phyloP scores from a whole-genome alignment of 2,329 filamentous ascomycete species.

The Rugonectria rugulosa region DNA sequence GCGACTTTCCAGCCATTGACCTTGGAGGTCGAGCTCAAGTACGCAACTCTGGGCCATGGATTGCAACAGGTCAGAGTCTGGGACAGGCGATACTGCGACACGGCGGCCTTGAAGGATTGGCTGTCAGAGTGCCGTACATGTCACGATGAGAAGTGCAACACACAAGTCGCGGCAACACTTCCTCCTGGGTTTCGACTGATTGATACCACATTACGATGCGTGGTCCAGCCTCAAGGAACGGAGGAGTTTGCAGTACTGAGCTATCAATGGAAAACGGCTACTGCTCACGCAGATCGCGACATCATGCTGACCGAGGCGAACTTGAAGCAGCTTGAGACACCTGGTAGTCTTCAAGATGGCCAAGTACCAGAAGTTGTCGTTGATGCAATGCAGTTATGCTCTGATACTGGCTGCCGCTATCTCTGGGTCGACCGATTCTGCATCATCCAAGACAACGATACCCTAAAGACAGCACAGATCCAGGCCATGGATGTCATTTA shows the following conservation, averaged over 20 bases:
- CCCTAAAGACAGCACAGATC: not conserved
- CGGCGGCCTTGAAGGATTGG: not conserved
- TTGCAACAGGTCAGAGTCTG: not conserved
- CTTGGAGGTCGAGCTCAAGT: not conserved
- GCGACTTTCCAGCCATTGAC: not conserved
- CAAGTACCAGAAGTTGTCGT: not conserved
- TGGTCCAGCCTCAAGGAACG: not conserved
- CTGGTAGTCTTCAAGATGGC: not conserved
- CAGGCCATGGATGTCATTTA: not conserved
- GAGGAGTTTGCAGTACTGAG: not conserved
- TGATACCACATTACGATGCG: not conserved
- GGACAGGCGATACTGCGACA: not conserved
- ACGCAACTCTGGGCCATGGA: not conserved
- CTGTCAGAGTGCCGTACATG: not conserved
- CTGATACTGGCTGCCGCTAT: not conserved
- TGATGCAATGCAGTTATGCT: not conserved
- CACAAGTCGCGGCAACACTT: not conserved
- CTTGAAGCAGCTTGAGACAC: not conserved
- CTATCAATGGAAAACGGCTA: not conserved
- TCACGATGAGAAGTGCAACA: not conserved
- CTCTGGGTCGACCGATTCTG: slow-evolving; percentile 4
- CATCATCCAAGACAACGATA: not conserved
- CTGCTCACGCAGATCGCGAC: not conserved
- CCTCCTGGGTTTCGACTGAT: not conserved
- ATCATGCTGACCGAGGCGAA: not conserved